Evolutionary conservation across 345 rosid genomes (phyloP).

Genomic region (Eucalyptus pauciflora): DNA sequence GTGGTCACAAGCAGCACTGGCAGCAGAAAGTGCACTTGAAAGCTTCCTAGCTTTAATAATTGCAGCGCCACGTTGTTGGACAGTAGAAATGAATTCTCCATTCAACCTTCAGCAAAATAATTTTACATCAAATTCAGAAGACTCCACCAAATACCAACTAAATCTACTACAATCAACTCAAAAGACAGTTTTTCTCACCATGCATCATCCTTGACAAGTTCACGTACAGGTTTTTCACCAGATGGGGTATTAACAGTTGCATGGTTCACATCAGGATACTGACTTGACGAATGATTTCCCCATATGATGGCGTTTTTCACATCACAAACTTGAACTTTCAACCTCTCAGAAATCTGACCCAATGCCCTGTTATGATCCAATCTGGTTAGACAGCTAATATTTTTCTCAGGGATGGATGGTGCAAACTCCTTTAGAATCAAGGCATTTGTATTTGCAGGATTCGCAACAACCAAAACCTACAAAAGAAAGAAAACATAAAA

Average conservation of each 20-base stretch:
- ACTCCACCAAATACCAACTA: background rate
- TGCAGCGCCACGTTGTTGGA: constrained; percentile 99
- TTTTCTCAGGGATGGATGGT: constrained; percentile 90
- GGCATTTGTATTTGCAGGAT: constrained; percentile 98
- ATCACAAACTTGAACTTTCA: constrained; percentile 78
- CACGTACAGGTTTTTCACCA: constrained; percentile 70
- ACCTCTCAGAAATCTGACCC: constrained; percentile 91
- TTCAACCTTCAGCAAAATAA: constrained; percentile 39
- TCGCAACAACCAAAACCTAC: constrained; percentile 97
- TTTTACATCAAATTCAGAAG: background rate
- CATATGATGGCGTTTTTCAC: constrained; percentile 93
- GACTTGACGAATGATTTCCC: constrained; percentile 98
- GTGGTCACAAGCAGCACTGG: constrained; percentile 98
- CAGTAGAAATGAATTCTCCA: constrained; percentile 76
- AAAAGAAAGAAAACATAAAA: background rate
- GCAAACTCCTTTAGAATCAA: constrained; percentile 96
- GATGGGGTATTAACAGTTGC: constrained; percentile 70
- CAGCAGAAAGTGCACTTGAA: constrained; percentile 98
- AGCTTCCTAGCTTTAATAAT: constrained; percentile 93
- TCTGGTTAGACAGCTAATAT: constrained; percentile 92
- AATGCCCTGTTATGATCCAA: constrained; percentile 98
- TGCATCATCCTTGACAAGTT: constrained; percentile 73
- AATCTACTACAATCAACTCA: background rate
- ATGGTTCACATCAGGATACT: constrained; percentile 98
- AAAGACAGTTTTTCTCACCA: constrained; percentile 34